Conservation (phyloP, 805 yeast species). For the Metschnikowia borealis region DNA sequence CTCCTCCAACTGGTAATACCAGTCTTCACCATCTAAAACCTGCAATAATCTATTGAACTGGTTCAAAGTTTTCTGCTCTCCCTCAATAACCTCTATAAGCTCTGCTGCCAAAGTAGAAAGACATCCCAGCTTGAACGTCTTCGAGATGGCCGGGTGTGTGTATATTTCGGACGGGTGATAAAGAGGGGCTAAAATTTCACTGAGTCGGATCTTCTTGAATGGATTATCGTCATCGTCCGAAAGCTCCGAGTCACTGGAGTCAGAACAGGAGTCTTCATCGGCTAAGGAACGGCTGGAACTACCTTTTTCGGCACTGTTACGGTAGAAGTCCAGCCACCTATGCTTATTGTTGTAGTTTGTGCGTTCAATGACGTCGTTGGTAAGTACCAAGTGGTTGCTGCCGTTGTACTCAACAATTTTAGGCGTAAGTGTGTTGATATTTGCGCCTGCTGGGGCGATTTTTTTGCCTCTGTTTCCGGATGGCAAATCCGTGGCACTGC, state of each 20-base stretch:
- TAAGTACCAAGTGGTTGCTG: slow-evolving; percentile 30
- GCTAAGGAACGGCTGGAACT: neutral
- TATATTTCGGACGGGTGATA: slow-evolving; percentile 76
- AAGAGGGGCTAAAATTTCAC: slow-evolving; percentile 68
- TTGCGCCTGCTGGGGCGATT: slow-evolving; percentile 15
- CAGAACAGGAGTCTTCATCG: slow-evolving; percentile 1
- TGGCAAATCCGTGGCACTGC: slow-evolving; percentile 8
- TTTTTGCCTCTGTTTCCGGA: slow-evolving; percentile 33
- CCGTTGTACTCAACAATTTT: slow-evolving; percentile 41
- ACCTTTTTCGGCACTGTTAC: neutral
- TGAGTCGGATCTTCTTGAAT: slow-evolving; percentile 26
- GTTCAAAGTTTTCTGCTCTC: slow-evolving; percentile 75
- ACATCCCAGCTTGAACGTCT: slow-evolving; percentile 56
- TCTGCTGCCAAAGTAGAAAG: slow-evolving; percentile 58
- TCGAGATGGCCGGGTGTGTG: slow-evolving; percentile 62
- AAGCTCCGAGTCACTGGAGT: slow-evolving; percentile 1
- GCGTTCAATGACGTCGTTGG: slow-evolving; percentile 33
- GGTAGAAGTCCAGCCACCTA: slow-evolving; percentile 32
- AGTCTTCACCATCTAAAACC: slow-evolving; percentile 84
- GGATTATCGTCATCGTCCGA: slow-evolving; percentile 19
- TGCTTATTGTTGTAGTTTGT: slow-evolving; percentile 28
- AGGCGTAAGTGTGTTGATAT: slow-evolving; percentile 22
- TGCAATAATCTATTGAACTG: slow-evolving; percentile 68
- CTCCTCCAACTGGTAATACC: slow-evolving; percentile 59
- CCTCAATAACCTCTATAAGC: slow-evolving; percentile 71